These are phyloP conservation scores for Agaricus subrufescens DNA, from an alignment of 768 basidiomycete species.

Conservation along the genomic window DNA sequence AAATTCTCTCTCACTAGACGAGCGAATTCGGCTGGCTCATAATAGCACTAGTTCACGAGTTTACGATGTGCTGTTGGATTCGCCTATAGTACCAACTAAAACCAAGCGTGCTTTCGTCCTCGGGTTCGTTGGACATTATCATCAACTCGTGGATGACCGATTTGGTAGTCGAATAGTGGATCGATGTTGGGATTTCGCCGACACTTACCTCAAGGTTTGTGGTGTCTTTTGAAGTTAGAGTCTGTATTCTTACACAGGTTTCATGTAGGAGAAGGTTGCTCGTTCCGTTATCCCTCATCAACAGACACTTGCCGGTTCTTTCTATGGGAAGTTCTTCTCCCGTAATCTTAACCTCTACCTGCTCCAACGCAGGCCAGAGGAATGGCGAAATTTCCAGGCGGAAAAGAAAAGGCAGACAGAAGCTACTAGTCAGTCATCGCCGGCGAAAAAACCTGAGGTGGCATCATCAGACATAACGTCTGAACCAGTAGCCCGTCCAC, in stretches of 20 bases:
- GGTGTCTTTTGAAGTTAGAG: neutral
- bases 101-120: conserved; percentile 68
- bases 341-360: conserved; percentile 75
- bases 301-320: conserved; percentile 66
- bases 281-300: conserved; percentile 72
- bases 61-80: conserved; percentile 73
- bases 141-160: conserved; percentile 79
- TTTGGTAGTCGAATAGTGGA: conserved; percentile 89
- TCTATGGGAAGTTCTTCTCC: conserved; percentile 85
- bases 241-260: conserved; percentile 7
- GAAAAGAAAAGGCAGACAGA: conserved; percentile 26
- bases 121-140: conserved; percentile 74
- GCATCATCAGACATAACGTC: neutral
- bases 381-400: conserved; percentile 78
- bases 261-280: conserved; percentile 82
- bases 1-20: conserved; percentile 47
- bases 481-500: neutral
- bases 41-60: conserved; percentile 70
- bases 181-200: conserved; percentile 87
- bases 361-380: conserved; percentile 71
- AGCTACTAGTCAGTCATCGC: conserved; percentile 4
- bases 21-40: conserved; percentile 48
- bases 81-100: conserved; percentile 58
- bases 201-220: conserved; percentile 85
- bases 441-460: conserved; percentile 1